A percentile compares a stretch with the other conserved stretches of the same genome.
Evolutionary conservation across 495 filamentous ascomycete species (phyloP).

Genomic region (Neurospora cerealis): DNA sequence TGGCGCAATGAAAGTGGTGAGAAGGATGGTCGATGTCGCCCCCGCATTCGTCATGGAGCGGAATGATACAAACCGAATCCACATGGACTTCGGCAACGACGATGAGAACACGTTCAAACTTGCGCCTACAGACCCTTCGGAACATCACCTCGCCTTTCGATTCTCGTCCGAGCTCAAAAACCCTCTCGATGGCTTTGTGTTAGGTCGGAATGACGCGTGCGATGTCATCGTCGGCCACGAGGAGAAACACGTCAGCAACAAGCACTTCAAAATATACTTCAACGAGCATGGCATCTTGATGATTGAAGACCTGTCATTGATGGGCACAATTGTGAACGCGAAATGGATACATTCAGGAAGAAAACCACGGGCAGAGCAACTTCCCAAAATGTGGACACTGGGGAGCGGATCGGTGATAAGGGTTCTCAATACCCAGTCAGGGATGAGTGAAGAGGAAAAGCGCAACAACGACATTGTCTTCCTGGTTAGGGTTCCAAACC

Average conservation of each 20-base stretch:
- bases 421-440: slow-evolving; percentile 45
- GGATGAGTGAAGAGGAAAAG: not conserved
- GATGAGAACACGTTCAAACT: slow-evolving; percentile 33
- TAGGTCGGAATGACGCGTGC: slow-evolving; percentile 65
- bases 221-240: slow-evolving; percentile 61
- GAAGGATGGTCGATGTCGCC: slow-evolving; percentile 36
- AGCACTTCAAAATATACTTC: slow-evolving; percentile 84
- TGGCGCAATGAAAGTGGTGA: slow-evolving; percentile 58
- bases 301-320: slow-evolving; percentile 86
- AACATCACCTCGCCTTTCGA: slow-evolving; percentile 67
- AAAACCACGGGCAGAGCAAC: slow-evolving; percentile 21
- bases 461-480: slow-evolving; percentile 49
- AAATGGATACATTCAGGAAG: slow-evolving; percentile 36
- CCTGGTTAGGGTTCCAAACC: slow-evolving; percentile 71
- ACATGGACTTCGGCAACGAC: slow-evolving; percentile 38
- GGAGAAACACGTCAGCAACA: slow-evolving; percentile 64
- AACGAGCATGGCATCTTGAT: slow-evolving; percentile 72
- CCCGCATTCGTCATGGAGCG: slow-evolving; percentile 26
- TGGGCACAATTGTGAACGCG: slow-evolving; percentile 79
- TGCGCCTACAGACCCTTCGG: slow-evolving; percentile 35
- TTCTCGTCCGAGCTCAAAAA: slow-evolving; percentile 62
- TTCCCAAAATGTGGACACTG: slow-evolving; percentile 48
- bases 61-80: slow-evolving; percentile 35
- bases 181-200: slow-evolving; percentile 60
- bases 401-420: slow-evolving; percentile 61